Percentiles rank a stretch among this genome's conserved stretches.
These are phyloP conservation scores for Crithidia bombi DNA, from an alignment of 208 protist genomes.

Conservation along the genomic window DNA sequence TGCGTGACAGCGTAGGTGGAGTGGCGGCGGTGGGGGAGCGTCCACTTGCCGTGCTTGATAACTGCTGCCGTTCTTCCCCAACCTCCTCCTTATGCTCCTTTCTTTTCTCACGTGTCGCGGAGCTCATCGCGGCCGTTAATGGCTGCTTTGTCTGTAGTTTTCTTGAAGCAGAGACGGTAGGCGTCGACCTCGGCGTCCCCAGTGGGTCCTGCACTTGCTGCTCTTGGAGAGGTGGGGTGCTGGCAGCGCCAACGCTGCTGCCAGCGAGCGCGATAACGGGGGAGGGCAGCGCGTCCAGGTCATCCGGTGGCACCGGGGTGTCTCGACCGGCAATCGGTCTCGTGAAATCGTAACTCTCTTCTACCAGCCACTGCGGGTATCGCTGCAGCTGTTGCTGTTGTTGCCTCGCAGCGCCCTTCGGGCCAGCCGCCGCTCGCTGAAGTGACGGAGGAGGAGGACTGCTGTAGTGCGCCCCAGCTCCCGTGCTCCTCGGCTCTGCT, in stretches of 20 bases:
- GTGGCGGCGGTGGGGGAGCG: not conserved
- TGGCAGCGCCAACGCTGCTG: not conserved
- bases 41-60: not conserved
- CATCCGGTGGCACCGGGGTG: not conserved
- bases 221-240: not conserved
- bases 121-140: not conserved
- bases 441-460: too few species aligned
- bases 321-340: not conserved
- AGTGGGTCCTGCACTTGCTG: slow-evolving; percentile 1
- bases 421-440: too few species aligned
- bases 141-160: not conserved
- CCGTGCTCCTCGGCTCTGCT: too few species aligned
- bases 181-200: not conserved
- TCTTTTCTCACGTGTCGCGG: not conserved
- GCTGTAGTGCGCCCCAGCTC: too few species aligned
- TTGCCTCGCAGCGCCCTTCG: not conserved
- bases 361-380: not conserved
- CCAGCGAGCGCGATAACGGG: not conserved
- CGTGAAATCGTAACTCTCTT: not conserved
- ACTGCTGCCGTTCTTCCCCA: not conserved
- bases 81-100: not conserved
- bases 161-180: not conserved
- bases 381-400: not conserved
- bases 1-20: not conserved
- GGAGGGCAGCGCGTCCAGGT: not conserved